A percentile compares a stretch with the other conserved stretches of the same genome.
Evolutionary conservation across 805 yeast genomes (phyloP).

Genomic region (Myxozyma melibiosi): DNA sequence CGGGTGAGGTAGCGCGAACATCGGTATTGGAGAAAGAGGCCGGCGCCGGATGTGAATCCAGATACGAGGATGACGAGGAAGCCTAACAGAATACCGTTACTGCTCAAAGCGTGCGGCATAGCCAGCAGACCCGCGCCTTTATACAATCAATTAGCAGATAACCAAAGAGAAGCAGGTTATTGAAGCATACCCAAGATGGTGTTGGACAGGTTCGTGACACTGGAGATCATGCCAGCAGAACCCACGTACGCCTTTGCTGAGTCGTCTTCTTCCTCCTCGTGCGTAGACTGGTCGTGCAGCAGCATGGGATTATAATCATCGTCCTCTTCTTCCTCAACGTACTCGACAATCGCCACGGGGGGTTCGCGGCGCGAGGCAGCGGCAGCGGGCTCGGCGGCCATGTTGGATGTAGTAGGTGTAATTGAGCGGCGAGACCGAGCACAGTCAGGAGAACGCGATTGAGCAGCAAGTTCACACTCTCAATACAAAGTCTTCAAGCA

Average conservation of each 20-base stretch:
- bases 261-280: constrained; percentile 10
- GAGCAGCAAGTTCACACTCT: neutral
- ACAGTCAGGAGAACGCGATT: neutral
- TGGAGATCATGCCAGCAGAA: constrained; percentile 26
- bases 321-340: constrained; percentile 31
- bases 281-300: neutral
- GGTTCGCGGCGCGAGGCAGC: neutral
- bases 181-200: constrained; percentile 49
- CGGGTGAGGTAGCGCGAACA: constrained; percentile 57
- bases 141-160: neutral
- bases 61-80: constrained; percentile 57
- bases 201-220: constrained; percentile 56
- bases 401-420: neutral
- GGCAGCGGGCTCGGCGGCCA: neutral
- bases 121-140: constrained; percentile 80
- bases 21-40: constrained; percentile 63
- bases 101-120: constrained; percentile 67
- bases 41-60: constrained; percentile 65
- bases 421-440: neutral
- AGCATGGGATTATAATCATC: constrained; percentile 17
- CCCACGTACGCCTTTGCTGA: constrained; percentile 15
- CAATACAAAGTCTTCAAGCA: neutral
- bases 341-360: constrained; percentile 21
- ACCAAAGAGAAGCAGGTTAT: neutral
- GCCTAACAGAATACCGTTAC: constrained; percentile 66